These are phyloP conservation scores for Microdochium bolleyi DNA, from an alignment of 2,329 filamentous ascomycete species.

Conservation along the genomic window DNA sequence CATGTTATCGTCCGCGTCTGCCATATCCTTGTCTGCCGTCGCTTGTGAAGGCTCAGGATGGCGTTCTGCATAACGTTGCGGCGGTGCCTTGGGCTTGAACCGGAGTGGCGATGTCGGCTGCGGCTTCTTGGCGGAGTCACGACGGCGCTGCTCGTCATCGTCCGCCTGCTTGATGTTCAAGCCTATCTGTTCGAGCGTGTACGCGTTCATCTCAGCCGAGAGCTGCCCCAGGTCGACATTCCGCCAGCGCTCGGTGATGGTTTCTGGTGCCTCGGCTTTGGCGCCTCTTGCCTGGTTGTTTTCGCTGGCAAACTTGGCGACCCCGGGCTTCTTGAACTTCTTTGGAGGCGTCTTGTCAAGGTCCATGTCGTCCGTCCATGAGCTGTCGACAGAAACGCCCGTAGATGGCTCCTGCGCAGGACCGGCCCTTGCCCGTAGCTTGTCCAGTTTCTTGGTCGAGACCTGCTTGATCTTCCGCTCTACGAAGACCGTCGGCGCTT, in stretches of 20 bases:
- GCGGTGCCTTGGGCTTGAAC: slow-evolving; percentile 48
- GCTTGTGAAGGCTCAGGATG: slow-evolving; percentile 33
- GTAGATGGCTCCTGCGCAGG: slow-evolving; percentile 1
- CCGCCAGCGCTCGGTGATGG: slow-evolving; percentile 18
- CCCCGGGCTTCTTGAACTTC: slow-evolving; percentile 24
- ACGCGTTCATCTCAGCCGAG: slow-evolving; percentile 27
- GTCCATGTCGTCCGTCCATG: slow-evolving; percentile 10
- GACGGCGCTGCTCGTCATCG: slow-evolving; percentile 23
- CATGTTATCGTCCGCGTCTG: slow-evolving; percentile 21
- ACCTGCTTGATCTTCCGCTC: slow-evolving; percentile 36
- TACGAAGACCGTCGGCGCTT: slow-evolving; percentile 44
- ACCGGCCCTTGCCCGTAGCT: slow-evolving; percentile 10
- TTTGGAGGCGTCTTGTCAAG: slow-evolving; percentile 13
- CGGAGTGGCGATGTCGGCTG: slow-evolving; percentile 20
- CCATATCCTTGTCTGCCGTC: slow-evolving; percentile 14
- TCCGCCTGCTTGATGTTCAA: slow-evolving; percentile 41
- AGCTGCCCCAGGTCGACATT: slow-evolving; percentile 28
- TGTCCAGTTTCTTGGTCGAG: slow-evolving; percentile 12
- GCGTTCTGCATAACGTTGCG: slow-evolving; percentile 46
- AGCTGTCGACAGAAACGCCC: slow-evolving; percentile 1
- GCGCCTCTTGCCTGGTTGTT: slow-evolving; percentile 6
- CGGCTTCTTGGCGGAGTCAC: slow-evolving; percentile 11
- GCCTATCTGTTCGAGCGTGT: slow-evolving; percentile 50
- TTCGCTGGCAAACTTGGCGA: slow-evolving; percentile 15
- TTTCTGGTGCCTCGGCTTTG: slow-evolving; percentile 17